These are phyloP conservation scores for Buxus sempervirens DNA, from an alignment of 164 flowering plant genomes.

Conservation along the genomic window DNA sequence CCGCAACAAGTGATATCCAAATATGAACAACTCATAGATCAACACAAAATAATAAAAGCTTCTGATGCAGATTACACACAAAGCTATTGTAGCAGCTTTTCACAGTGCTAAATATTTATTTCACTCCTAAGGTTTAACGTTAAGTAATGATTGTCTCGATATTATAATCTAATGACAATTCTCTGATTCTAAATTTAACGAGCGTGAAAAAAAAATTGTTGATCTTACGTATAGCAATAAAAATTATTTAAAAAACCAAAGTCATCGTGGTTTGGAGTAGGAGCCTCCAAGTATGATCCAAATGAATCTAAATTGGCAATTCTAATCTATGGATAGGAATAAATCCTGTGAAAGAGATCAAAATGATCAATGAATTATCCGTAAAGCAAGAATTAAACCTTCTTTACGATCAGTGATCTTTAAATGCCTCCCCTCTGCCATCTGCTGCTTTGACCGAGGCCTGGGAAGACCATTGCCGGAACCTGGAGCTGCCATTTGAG, in stretches of 20 bases:
- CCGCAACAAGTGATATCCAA: too few species aligned
- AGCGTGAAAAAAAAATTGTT: not conserved
- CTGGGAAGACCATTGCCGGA: slow-evolving; percentile 18
- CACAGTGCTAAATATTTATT: too few species aligned
- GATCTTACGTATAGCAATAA: too few species aligned
- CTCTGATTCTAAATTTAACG: not conserved
- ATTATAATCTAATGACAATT: too few species aligned
- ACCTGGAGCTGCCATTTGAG: slow-evolving; percentile 6
- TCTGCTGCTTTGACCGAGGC: slow-evolving; percentile 30
- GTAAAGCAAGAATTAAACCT: slow-evolving; percentile 22
- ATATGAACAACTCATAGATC: too few species aligned
- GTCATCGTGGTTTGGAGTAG: not conserved
- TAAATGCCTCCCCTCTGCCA: slow-evolving; percentile 17
- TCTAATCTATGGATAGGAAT: not conserved
- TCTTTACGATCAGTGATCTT: slow-evolving; percentile 18
- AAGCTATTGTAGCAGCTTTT: too few species aligned
- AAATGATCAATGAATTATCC: not conserved
- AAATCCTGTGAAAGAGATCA: not conserved
- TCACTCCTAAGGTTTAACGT: too few species aligned
- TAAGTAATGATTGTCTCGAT: too few species aligned
- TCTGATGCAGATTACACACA: too few species aligned
- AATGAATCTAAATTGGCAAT: not conserved
- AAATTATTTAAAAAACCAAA: too few species aligned
- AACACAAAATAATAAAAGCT: too few species aligned
- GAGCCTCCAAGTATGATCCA: not conserved